phyloP scores from a whole-genome alignment of 2,329 filamentous ascomycete genomes.

The Ceratocystis harringtonii region DNA sequence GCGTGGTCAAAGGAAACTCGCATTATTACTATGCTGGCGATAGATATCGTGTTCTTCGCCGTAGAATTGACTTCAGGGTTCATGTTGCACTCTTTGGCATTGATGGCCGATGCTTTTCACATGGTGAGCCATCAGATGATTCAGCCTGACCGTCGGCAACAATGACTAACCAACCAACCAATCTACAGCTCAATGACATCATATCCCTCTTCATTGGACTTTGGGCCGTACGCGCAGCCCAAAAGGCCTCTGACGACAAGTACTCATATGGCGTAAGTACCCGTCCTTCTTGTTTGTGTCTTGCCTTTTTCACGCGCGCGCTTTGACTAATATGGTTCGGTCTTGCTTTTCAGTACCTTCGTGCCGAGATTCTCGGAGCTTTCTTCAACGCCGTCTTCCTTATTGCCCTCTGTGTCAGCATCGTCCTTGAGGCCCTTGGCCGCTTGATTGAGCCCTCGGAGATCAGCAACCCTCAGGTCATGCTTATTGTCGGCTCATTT shows the following conservation, averaged over 20 bases:
- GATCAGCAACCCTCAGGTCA: slow-evolving; percentile 70
- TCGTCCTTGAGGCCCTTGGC: slow-evolving; percentile 87
- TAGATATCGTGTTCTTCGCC: slow-evolving; percentile 81
- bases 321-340: neutral
- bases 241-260: slow-evolving; percentile 70
- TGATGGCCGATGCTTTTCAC: slow-evolving; percentile 95
- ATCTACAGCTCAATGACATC: slow-evolving; percentile 74
- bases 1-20: slow-evolving; percentile 82
- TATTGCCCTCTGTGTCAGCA: slow-evolving; percentile 88
- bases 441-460: slow-evolving; percentile 83
- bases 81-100: slow-evolving; percentile 74
- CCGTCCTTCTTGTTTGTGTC: neutral
- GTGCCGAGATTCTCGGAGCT: slow-evolving; percentile 89
- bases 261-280: slow-evolving; percentile 80
- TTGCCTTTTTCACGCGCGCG: neutral
- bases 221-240: slow-evolving; percentile 86
- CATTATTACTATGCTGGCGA: slow-evolving; percentile 82
- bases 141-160: neutral
- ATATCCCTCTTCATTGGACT: slow-evolving; percentile 82
- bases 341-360: slow-evolving; percentile 56
- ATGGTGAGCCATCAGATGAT: slow-evolving; percentile 48
- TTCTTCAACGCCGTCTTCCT: slow-evolving; percentile 96
- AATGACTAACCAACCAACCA: neutral
- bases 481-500: slow-evolving; percentile 75
- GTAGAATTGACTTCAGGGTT: slow-evolving; percentile 78